Evolutionary conservation across 2,329 filamentous ascomycete genomes (phyloP), one percentile per base, ranked within the genome.

Genomic region (Sarocladium kiliense): DNA sequence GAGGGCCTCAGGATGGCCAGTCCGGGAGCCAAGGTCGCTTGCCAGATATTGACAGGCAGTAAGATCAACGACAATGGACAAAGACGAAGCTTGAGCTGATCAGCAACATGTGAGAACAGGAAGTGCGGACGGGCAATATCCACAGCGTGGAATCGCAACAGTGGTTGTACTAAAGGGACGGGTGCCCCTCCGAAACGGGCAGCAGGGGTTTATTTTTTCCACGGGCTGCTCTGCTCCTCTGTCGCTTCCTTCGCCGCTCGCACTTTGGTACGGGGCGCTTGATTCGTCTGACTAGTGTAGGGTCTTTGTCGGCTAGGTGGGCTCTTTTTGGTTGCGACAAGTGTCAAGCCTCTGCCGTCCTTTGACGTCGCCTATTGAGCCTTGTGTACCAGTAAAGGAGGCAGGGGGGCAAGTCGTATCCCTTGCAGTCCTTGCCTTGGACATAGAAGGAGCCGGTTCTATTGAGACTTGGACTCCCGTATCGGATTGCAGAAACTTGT

Each of bases 121-220:
- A 36, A 51, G 47, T 34, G 47, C 19, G 30, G 47, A 51, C 21
- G 30, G 47, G 14, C 41, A 44, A 27, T 44, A 44, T 47, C 44
- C 44, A 47, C 44, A 27, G 25, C 9, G 12, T 47, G 44, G 44
- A 47, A n/a, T 47, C 44, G 44, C 44, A 47, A 51, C 16, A 21
- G 47, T n/a, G 11, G 14, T 27, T 23, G 26, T 21, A 16, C 47
- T 51, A n/a, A 49, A 21, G 14, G n/a, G n/a, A n/a, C 44, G 47
- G 25, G 47, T 51, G 47, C 27, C 47, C 27, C 47, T 49, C 47
- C 27, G 27, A 51, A 51, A 34, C 23, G 26, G 27, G 12, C 47
- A 36, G 30, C 47, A 51, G 30, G 47, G 47, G 44, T 47, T 51
- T 51, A 51, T 51, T 51, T 51, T 51, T 51, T 51, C 47, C 26